Base-by-base conservation (phyloP, 306 rosid species). In the Malus orientalis region DNA sequence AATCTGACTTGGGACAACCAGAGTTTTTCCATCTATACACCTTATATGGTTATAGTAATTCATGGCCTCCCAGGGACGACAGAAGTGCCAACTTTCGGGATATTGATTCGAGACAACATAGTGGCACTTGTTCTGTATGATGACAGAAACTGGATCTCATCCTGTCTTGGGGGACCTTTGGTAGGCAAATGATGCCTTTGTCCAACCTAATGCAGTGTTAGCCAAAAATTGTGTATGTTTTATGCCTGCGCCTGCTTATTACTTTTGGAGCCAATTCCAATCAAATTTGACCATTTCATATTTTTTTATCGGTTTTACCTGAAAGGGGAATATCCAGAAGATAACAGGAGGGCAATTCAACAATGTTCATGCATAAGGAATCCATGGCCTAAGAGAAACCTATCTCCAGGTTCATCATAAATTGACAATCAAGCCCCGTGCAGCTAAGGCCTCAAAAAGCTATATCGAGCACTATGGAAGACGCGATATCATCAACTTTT, bases 1-100 rank as follows among this genome's bases (percentile, higher is more conserved):
- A 77, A 94, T 91, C 85, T 94, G 98, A 87, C 97, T 91, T 22
- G 97, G 97, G 62, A 90, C 91, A 89, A 85, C 89, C 78, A 94
- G 75, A 71, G 94, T 97, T 86, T 85, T 94, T 83, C 97, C 98
- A 84, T 94, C 97, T 38, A 91, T 63, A 57, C 98, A 94, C 91
- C 97, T 87, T 90, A 4, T 30, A 30, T 30, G 32, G 32, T 30
- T 30, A 30, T 4, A 30, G 32, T 30, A 30, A 30, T 30, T 30
- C 32, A 30, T 30, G 32, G 32, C 32, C 32, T 30, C 32, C 32
- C 32, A 30, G 32, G 32, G 4, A 30, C 40, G 8, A 36, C 40
- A 36, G 40, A 36, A 36, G 40, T 36, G 40, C 40, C 40, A 36
- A 36, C 40, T 36, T 36, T 36, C 40, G 40, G 8, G 40, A 36